These are phyloP conservation scores for Rhipidocladum racemiflorum DNA, from an alignment of 176 grass and related monocot genomes.

Conservation along the genomic window DNA sequence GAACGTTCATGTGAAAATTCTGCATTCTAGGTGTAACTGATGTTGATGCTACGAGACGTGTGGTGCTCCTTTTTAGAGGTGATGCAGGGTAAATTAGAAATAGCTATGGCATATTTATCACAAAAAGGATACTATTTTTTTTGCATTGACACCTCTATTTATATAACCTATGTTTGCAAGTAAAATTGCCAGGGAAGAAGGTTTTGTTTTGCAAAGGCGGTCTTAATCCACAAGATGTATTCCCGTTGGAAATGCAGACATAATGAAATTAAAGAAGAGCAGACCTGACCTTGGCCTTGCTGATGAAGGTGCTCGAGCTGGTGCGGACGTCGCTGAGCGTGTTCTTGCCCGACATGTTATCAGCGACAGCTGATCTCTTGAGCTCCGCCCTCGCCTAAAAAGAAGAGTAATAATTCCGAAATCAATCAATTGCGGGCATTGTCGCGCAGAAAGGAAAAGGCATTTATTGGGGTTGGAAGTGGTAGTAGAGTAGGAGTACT, in stretches of 20 bases:
- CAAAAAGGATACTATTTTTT: not conserved
- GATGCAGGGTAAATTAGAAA: not conserved
- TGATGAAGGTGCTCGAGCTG: slow-evolving; percentile 78
- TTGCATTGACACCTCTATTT: not conserved
- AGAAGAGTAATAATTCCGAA: not conserved
- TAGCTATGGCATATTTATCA: not conserved
- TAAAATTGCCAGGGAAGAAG: not conserved
- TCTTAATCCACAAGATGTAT: not conserved
- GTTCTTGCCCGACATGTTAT: slow-evolving; percentile 79
- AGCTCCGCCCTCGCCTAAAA: slow-evolving; percentile 81
- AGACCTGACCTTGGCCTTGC: slow-evolving; percentile 63
- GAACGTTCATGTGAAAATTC: not conserved
- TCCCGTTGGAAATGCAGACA: not conserved
- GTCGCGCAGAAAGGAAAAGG: not conserved
- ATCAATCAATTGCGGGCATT: not conserved
- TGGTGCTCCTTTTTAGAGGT: not conserved
- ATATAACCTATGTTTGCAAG: not conserved
- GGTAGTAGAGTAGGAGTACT: slow-evolving; percentile 22
- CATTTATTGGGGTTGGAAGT: not conserved
- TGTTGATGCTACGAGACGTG: not conserved
- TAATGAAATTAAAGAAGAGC: not conserved
- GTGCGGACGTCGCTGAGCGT: slow-evolving; percentile 69
- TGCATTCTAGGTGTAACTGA: not conserved
- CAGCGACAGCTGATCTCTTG: slow-evolving; percentile 74
- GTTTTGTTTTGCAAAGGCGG: not conserved